Percentiles rank a stretch among this genome's conserved stretches.
Conservation (phyloP, 306 rosid species). For the Vigna reflexopilosa region DNA sequence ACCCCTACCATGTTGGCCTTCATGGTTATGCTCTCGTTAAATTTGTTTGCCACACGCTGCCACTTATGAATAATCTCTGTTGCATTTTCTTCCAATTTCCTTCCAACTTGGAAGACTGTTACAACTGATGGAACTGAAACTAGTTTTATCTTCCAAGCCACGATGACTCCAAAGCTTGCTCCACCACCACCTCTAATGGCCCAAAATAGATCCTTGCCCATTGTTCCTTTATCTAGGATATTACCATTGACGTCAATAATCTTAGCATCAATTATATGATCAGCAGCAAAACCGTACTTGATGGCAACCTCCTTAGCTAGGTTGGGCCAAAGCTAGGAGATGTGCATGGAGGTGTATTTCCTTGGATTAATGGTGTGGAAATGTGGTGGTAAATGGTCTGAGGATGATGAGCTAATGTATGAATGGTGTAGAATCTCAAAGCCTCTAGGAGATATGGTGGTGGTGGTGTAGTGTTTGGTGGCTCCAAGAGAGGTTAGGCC, state of each 20-base stretch:
- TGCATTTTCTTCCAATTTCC: constrained; percentile 50
- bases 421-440: too few species aligned
- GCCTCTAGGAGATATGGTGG: too few species aligned
- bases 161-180: constrained; percentile 66
- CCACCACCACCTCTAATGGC: constrained; percentile 78
- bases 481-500: too few species aligned
- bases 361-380: too few species aligned
- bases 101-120: constrained; percentile 50
- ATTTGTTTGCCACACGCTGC: constrained; percentile 56
- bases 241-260: constrained; percentile 61
- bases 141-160: constrained; percentile 56
- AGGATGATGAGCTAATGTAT: too few species aligned
- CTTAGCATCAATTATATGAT: constrained; percentile 63
- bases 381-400: too few species aligned
- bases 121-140: constrained; percentile 64
- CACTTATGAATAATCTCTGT: constrained; percentile 59
- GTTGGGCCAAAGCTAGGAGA: too few species aligned
- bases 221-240: constrained; percentile 56
- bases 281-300: constrained; percentile 65
- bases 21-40: too few species aligned
- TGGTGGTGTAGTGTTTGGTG: too few species aligned
- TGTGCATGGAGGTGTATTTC: too few species aligned
- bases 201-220: constrained; percentile 81
- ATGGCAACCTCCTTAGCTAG: too few species aligned
- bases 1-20: too few species aligned